Conservation (phyloP, 2,329 filamentous ascomycete species). For the Salinomyces thailandicus region DNA sequence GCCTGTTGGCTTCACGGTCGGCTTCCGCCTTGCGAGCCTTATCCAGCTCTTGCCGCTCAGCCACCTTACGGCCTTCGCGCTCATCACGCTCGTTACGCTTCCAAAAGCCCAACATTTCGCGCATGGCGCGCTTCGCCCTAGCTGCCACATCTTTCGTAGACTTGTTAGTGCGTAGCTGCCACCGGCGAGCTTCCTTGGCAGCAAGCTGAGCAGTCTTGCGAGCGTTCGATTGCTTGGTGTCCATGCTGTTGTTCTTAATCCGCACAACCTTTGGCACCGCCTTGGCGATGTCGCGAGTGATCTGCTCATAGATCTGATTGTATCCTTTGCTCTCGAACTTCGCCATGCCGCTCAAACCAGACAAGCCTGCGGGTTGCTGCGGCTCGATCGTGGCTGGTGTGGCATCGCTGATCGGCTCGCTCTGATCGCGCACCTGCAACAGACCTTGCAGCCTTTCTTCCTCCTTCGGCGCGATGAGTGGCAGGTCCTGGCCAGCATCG, state of each 20-base stretch:
- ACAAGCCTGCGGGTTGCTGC: conserved; percentile 17
- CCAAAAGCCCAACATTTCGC: conserved; percentile 99
- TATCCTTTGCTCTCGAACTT: conserved; percentile 49
- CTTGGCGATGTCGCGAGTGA: conserved; percentile 86
- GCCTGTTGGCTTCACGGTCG: conserved; percentile 89
- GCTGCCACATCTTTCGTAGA: conserved; percentile 96
- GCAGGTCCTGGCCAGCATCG: conserved; percentile 65
- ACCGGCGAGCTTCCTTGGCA: conserved; percentile 92
- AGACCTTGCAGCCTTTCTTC: conserved; percentile 39
- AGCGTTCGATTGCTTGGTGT: conserved; percentile 84
- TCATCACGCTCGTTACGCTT: conserved; percentile 97
- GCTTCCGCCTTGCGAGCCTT: conserved; percentile 95
- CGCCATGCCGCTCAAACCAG: conserved; percentile 23
- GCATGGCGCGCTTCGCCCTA: conserved; percentile 93
- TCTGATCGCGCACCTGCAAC: conserved; percentile 27
- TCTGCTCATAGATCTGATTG: conserved; percentile 94
- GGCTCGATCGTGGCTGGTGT: conserved; percentile 19
- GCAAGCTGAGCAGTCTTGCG: conserved; percentile 96
- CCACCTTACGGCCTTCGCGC: conserved; percentile 83
- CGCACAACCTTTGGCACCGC: conserved; percentile 90
- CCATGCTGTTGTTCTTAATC: conserved; percentile 73
- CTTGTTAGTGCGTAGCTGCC: conserved; percentile 97
- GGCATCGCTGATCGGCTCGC: conserved; percentile 49
- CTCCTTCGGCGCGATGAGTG: conserved; percentile 50
- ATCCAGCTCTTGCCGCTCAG: conserved; percentile 91